phyloP scores from a whole-genome alignment of 2,329 filamentous ascomycete genomes.

The Colletotrichum plurivorum region DNA sequence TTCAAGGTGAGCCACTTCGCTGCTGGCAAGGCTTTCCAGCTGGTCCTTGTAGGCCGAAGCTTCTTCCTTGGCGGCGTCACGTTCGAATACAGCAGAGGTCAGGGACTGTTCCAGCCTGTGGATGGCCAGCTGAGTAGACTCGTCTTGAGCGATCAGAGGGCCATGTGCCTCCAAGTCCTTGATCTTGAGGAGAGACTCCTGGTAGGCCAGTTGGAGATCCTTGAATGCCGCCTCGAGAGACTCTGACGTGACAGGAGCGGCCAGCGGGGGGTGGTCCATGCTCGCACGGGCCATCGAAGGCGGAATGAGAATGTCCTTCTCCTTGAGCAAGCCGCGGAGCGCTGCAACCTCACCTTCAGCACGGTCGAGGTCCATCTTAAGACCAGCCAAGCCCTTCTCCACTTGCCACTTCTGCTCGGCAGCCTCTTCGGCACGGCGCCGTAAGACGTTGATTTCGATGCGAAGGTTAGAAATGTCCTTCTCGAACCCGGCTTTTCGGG shows the following conservation, averaged over 20 bases:
- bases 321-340: slow-evolving; percentile 82
- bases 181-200: slow-evolving; percentile 76
- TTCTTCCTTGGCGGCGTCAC: slow-evolving; percentile 79
- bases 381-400: slow-evolving; percentile 87
- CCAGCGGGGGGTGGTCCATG: slow-evolving; percentile 20
- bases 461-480: slow-evolving; percentile 85
- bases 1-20: slow-evolving; percentile 69
- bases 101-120: slow-evolving; percentile 78
- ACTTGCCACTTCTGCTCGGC: slow-evolving; percentile 97
- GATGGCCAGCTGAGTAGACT: slow-evolving; percentile 74
- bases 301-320: slow-evolving; percentile 85
- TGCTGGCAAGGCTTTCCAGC: slow-evolving; percentile 69
- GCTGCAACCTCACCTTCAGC: slow-evolving; percentile 93
- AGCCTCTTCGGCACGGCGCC: slow-evolving; percentile 91
- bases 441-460: slow-evolving; percentile 86
- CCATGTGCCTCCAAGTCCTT: slow-evolving; percentile 71
- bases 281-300: slow-evolving; percentile 67
- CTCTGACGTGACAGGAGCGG: slow-evolving; percentile 73
- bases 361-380: slow-evolving; percentile 97
- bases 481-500: slow-evolving; percentile 84
- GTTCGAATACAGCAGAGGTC: slow-evolving; percentile 77
- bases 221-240: slow-evolving; percentile 82
- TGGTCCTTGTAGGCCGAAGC: slow-evolving; percentile 73
- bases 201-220: slow-evolving; percentile 81
- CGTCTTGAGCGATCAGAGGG: slow-evolving; percentile 58